Base-by-base conservation (phyloP, 169 alveolate genomes). In the Plasmodium blacklocki region DNA sequence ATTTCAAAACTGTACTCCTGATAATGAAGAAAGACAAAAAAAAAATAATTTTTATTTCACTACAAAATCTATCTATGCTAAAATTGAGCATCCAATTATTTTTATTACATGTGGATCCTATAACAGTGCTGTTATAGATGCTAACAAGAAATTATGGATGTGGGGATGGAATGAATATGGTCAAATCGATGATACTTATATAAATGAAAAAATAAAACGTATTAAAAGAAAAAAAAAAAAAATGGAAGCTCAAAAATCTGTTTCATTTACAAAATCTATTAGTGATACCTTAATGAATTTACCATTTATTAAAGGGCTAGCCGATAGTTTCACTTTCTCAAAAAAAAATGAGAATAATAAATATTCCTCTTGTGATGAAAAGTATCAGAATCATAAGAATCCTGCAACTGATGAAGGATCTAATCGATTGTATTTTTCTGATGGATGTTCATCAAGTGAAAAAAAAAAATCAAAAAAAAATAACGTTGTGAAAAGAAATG, bases 151-250 rank as follows among this genome's bases (percentile, higher is more conserved):
- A 49, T 26, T 68, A 56, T 83, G 91, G 91, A 32, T 68, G 39
- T 83, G 91, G 91, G 83, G 83, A 15, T 83, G 91, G 91, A 83
- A 83, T 15, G 56, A 83, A 73, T 68, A 18, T 54, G 83, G 91
- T 5, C 91, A 83, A 47, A 68, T 68, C 7, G 85, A 68, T 47
- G 45, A 39, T 15, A 19, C 80, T 0, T 68, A 83, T 26, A 50
- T 60, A 19, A 26, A 43, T 56, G 85, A 83, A 12, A 68, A 68
- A 56, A 21, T 43, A 52, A 68, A 83, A 63, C 50, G n/a, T 45
- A 67, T 18, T 5, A 70, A 11, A 50, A 39, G 26, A 26, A 45
- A 66, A 18, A 39, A 11, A 26, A 45, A 66, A 18, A 45, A 21
- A 32, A 45, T 32, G 52, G 21, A 14, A 64, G 58, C 47, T 39